Evolutionary conservation across 2,329 filamentous ascomycete genomes (phyloP), one percentile per base, ranked within the genome.

Genomic region (Fusarium mundagurra): DNA sequence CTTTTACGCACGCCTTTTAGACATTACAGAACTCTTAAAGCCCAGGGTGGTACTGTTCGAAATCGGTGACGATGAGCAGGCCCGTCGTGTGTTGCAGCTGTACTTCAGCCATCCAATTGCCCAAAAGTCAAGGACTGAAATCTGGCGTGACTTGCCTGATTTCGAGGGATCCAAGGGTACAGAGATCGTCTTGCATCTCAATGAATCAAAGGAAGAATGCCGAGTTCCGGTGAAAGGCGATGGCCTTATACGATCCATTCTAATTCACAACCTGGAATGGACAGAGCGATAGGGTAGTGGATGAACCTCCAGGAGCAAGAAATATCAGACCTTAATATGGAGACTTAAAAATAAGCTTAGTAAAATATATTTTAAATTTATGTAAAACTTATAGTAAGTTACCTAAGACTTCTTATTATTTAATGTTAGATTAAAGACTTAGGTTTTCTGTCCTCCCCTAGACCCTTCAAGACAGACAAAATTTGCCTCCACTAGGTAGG

Each of bases 141-240:
- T 95, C 10, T 96, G 93, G 94, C 84, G 92, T 63, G 93, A 96
- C 79, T 89, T 87, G 81, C 91, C 90, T 1, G 87, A 88, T 76
- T 64, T 83, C 48, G 71, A 74, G 18, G 75, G 82, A 1, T 71
- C 71, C 1, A 79, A 81, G 9, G 79, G 74, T 29, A 79, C 83
- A 59, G 73, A 65, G 2, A 43, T 55, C 16, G 61, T 59, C 3
- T 67, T 83, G 60, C 82, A n/a, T 61, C 66, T 68, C 73, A 72
- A 22, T 53, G 71, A 41, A 18, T 27, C 72, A 8, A 67, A 68
- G 13, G 55, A 63, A 36, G 53, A 16, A 24, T 73, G 59, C 31
- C 64, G 34, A 17, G 79, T 89, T n/a, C 77, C 73, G 17, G 76
- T 87, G 6, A 84, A 80, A 61, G 88, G 88, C 7, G 83, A 81